Evolutionary conservation across 352 stramenopile genomes (phyloP), one percentile per base, ranked within the genome.

Genomic region (Phytopythium vexans): DNA sequence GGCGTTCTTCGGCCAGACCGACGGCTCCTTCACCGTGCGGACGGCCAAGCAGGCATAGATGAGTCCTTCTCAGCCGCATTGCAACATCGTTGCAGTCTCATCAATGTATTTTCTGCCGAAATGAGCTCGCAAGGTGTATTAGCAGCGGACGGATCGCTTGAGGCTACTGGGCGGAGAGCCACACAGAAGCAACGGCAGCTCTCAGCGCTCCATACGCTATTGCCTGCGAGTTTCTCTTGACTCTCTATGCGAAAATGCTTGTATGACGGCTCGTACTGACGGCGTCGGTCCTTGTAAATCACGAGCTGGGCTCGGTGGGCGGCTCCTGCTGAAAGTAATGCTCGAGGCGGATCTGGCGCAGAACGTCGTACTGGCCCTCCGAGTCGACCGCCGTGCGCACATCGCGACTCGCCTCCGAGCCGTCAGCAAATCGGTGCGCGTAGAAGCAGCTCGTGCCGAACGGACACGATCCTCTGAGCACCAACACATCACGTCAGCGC

Each of bases 361-460:
- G 69, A 37, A 88, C 78, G 56, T 88, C 78, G 62, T 89, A 88
- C 35, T 89, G 77, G 12, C 83, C 83, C 12, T 92, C 79, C 0
- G 74, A 54, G 55, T 94, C 79, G 9, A 89, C 62, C 2, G 78
- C 81, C 7, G 79, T 92, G 62, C 83, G 79, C 53, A 92, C 75
- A 50, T 86, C 48, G n/a, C 77, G 77, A 15, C 57, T 54, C 12
- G 77, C 77, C 37, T 86, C 58, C 10, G 73, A 81, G 33, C 86
- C 86, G 21, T 89, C 79, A 9, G 74, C 59, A 49, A 76, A 88
- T 14, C 77, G 74, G 48, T 95, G 86, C 36, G 79, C 80, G 64
- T 94, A 95, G 66, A 94, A 94, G 56, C 86, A 95, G 63, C 77
- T 91, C 36, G 77, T 84, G n/a, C 83, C 83, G 49, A 95, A 95